Evolutionary conservation across 768 basidiomycete species (phyloP).

Genomic region (Glaciozyma antarctica): DNA sequence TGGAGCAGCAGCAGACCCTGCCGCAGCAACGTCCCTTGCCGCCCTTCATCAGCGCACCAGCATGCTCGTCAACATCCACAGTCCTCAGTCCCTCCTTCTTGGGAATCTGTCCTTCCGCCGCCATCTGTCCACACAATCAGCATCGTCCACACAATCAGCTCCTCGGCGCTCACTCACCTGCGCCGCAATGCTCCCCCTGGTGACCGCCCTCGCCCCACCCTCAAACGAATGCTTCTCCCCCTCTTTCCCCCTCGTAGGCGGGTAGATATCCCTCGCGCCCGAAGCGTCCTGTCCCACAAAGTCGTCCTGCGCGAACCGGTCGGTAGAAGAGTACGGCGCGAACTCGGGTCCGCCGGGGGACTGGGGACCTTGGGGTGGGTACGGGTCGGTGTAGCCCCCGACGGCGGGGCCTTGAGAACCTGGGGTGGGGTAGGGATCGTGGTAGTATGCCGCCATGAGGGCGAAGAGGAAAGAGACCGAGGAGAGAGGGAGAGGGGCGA

Average conservation of each 20-base stretch:
- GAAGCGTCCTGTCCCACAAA: not conserved
- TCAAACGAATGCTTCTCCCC: constrained; percentile 1
- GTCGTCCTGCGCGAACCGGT: not conserved
- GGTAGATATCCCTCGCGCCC: constrained; percentile 1
- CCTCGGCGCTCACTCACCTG: constrained; percentile 13
- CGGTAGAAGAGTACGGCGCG: not conserved
- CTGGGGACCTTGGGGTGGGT: not conserved
- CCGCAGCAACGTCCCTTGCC: constrained; percentile 26
- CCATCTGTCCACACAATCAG: constrained; percentile 13
- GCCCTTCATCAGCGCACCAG: constrained; percentile 29
- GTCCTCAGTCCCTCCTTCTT: constrained; percentile 34
- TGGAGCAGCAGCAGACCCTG: constrained; percentile 33
- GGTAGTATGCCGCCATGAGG: no score
- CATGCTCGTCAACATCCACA: constrained; percentile 37
- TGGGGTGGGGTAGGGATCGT: no score
- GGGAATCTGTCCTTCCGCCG: constrained; percentile 36
- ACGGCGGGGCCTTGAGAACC: no score
- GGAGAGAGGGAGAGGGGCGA: no score
- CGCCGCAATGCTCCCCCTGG: constrained; percentile 27
- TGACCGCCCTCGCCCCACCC: constrained; percentile 15
- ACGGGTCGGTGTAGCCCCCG: not conserved
- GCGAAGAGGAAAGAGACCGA: no score
- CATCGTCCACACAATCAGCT: not conserved
- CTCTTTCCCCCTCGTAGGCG: not conserved
- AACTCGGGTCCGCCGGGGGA: not conserved